A percentile compares a stretch with the other conserved stretches of the same genome.
phyloP scores from a whole-genome alignment of 23 red algal species.

The Gracilaria domingensis region DNA sequence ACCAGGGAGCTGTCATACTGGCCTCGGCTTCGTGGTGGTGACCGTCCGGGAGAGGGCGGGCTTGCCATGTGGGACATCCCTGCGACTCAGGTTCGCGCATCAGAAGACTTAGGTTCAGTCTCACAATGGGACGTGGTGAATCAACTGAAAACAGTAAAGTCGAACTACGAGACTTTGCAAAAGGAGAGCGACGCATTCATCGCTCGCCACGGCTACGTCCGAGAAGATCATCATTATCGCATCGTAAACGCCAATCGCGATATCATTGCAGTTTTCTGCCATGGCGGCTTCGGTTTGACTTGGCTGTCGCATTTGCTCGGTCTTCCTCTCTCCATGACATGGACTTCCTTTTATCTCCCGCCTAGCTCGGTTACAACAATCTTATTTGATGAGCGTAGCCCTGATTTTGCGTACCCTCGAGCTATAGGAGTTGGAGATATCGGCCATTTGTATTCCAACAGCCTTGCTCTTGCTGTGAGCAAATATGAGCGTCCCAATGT shows the following conservation, averaged over 20 bases:
- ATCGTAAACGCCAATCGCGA: constrained; percentile 58
- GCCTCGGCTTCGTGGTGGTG: constrained; percentile 61
- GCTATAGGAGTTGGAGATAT: constrained; percentile 88
- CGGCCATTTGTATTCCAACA: constrained; percentile 77
- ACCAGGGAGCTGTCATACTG: constrained; percentile 94
- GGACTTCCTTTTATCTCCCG: constrained; percentile 89
- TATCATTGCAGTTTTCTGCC: constrained; percentile 94
- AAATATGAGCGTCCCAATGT: constrained; percentile 88
- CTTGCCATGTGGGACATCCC: constrained; percentile 95
- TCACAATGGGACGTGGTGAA: constrained; percentile 47
- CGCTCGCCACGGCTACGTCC: constrained; percentile 86
- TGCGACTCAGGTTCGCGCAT: constrained; percentile 70
- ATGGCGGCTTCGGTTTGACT: constrained; percentile 98
- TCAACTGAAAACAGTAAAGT: constrained; percentile 36
- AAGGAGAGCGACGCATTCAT: constrained; percentile 86
- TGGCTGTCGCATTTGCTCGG: constrained; percentile 95
- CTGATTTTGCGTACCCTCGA: constrained; percentile 83
- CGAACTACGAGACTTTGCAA: constrained; percentile 54
- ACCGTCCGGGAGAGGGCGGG: constrained; percentile 61
- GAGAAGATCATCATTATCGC: constrained; percentile 75
- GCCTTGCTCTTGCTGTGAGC: constrained; percentile 56
- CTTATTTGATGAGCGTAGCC: constrained; percentile 86
- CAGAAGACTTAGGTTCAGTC: constrained; percentile 10
- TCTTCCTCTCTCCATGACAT: constrained; percentile 80
- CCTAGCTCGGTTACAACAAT: constrained; percentile 95